A percentile compares a stretch with the other conserved stretches of the same genome.
These are phyloP conservation scores for Cryphonectria parasitica DNA, from an alignment of 2,329 filamentous ascomycete genomes.

Conservation along the genomic window DNA sequence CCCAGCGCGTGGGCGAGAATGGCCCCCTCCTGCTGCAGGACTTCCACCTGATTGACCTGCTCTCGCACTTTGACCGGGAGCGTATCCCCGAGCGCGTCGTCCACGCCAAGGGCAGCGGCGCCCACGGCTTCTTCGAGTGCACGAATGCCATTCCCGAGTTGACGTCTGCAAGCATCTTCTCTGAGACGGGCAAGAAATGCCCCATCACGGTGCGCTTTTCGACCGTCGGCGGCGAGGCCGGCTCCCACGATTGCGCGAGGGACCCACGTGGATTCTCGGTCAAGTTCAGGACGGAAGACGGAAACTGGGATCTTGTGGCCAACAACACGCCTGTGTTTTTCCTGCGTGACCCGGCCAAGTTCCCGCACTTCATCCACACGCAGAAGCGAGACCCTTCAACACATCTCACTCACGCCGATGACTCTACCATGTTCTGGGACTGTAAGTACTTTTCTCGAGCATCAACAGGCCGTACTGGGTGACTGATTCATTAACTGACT, in stretches of 20 bases:
- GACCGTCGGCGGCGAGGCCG: constrained; percentile 75
- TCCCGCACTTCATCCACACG: constrained; percentile 74
- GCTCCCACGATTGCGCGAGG: constrained; percentile 71
- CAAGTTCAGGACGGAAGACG: constrained; percentile 74
- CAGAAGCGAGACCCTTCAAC: constrained; percentile 75
- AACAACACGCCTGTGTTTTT: constrained; percentile 80
- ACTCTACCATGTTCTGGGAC: constrained; percentile 70
- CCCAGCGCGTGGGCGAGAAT: constrained; percentile 59
- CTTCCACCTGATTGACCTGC: constrained; percentile 64
- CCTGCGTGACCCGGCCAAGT: constrained; percentile 73
- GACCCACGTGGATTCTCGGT: constrained; percentile 74
- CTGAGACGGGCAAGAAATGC: constrained; percentile 69
- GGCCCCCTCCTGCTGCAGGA: constrained; percentile 62
- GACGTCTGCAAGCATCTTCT: constrained; percentile 56
- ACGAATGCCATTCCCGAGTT: constrained; percentile 56
- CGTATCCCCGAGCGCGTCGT: constrained; percentile 65
- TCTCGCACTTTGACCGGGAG: constrained; percentile 65
- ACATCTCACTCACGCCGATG: constrained; percentile 64
- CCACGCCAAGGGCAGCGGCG: constrained; percentile 62
- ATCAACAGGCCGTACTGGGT: no score
- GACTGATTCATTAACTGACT: not conserved
- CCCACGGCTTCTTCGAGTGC: constrained; percentile 57
- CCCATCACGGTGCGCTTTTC: constrained; percentile 71
- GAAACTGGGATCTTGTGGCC: constrained; percentile 74
- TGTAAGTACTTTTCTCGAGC: not conserved